These are phyloP conservation scores for Boletus pseudo-olivaceus DNA, from an alignment of 768 basidiomycete genomes.

Conservation along the genomic window DNA sequence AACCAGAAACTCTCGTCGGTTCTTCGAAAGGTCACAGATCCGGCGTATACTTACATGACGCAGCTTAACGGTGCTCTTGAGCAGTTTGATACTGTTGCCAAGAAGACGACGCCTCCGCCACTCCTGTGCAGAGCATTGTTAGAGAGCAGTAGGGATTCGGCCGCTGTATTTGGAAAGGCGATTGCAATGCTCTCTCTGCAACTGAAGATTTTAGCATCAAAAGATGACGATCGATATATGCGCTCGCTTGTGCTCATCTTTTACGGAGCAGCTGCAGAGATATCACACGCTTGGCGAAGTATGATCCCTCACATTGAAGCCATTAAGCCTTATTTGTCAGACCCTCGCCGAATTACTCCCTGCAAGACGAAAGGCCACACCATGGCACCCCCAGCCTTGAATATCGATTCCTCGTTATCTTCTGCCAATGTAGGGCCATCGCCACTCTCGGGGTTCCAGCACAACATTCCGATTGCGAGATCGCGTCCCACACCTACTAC, in stretches of 20 bases:
- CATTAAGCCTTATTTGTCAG: conserved; percentile 60
- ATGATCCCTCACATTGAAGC: conserved; percentile 70
- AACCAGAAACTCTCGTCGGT: conserved; percentile 80
- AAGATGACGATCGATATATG: conserved; percentile 84
- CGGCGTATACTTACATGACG: conserved; percentile 76
- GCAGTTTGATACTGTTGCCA: conserved; percentile 81
- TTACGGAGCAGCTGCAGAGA: conserved; percentile 86
- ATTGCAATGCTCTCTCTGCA: conserved; percentile 78
- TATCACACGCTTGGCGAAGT: conserved; percentile 78
- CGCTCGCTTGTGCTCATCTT: conserved; percentile 83
- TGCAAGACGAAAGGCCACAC: conserved; percentile 28
- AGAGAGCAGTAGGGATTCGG: conserved; percentile 79
- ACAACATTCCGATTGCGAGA: conserved; percentile 28
- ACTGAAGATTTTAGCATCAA: conserved; percentile 66
- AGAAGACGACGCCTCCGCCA: conserved; percentile 64
- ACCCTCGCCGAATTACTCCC: conserved; percentile 36
- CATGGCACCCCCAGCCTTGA: conserved; percentile 24
- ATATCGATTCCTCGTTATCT: conserved; percentile 25
- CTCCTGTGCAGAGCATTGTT: conserved; percentile 72
- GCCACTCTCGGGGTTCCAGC: conserved; percentile 18
- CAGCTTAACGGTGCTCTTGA: conserved; percentile 86
- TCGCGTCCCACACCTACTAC: conserved; percentile 27
- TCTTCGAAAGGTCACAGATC: conserved; percentile 80
- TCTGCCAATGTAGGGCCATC: conserved; percentile 28
- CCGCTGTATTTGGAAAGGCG: conserved; percentile 84